These are phyloP conservation scores for Chytriomyces sp. DNA, from an alignment of 192 early-diverging fungal genomes.

Conservation along the genomic window DNA sequence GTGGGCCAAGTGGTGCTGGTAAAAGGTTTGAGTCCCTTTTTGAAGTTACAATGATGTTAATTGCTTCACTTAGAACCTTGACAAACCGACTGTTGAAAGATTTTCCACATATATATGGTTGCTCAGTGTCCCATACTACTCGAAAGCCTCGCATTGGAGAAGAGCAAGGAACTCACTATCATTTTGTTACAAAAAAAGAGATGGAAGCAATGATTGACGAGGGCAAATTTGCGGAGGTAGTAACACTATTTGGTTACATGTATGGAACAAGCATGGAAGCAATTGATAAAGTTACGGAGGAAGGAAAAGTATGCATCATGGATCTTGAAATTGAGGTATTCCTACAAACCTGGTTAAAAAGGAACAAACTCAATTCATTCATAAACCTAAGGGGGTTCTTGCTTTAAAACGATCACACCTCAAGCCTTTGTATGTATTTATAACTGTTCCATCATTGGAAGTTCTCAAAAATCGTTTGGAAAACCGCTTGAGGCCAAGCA, in stretches of 20 bases:
- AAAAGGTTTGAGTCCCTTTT: conserved; percentile 39
- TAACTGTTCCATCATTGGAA: conserved; percentile 49
- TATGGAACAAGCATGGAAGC: conserved; percentile 55
- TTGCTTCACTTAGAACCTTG: conserved; percentile 40
- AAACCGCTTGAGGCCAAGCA: conserved; percentile 21
- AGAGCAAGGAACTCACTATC: conserved; percentile 56
- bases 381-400: conserved; percentile 54
- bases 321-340: conserved; percentile 56
- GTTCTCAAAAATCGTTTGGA: conserved; percentile 48
- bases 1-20: conserved; percentile 57
- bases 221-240: conserved; percentile 56
- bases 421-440: conserved; percentile 46
- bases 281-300: conserved; percentile 50
- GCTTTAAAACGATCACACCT: conserved; percentile 52
- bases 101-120: conserved; percentile 52
- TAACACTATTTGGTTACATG: conserved; percentile 56
- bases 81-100: conserved; percentile 39
- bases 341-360: too few relatives aligned
- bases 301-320: conserved; percentile 60
- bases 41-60: neutral
- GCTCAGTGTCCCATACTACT: conserved; percentile 59
- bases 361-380: neutral
- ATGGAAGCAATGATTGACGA: conserved; percentile 48
- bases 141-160: conserved; percentile 58
- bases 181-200: conserved; percentile 47